Conservation (phyloP, 805 yeast species). For the Sugiyamaella valdiviana region DNA sequence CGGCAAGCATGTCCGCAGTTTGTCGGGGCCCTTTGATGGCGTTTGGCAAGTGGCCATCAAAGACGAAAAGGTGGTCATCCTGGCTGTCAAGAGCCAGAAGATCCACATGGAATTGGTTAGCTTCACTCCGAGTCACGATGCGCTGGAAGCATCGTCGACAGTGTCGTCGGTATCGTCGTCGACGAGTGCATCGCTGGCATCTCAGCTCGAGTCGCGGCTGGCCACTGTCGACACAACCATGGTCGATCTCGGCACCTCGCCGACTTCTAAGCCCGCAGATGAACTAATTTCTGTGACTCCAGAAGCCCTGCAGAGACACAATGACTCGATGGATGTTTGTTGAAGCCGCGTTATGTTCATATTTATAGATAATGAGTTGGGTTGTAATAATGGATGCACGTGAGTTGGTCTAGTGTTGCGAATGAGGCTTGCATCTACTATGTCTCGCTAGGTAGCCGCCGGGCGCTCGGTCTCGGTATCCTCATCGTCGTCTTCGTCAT, state of each 20-base stretch:
- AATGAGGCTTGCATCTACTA: no score
- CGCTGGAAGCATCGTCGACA: background rate
- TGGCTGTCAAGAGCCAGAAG: constrained; percentile 28
- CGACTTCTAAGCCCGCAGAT: background rate
- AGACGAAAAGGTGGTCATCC: constrained; percentile 36
- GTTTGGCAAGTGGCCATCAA: constrained; percentile 39
- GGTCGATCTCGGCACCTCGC: background rate
- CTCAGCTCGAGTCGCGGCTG: background rate
- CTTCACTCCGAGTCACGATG: constrained; percentile 25
- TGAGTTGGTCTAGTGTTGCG: background rate
- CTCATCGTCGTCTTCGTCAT: background rate
- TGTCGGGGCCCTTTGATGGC: constrained; percentile 32
- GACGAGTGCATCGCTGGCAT: background rate
- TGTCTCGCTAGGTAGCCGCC: no score
- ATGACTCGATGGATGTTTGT: background rate
- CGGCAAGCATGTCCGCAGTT: constrained; percentile 35
- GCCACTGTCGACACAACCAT: background rate
- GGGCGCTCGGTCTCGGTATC: constrained; percentile 1
- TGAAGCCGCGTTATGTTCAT: background rate
- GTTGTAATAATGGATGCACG: background rate
- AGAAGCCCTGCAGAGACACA: no score
- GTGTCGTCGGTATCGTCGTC: background rate
- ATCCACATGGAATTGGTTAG: constrained; percentile 35
- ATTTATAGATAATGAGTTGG: background rate
- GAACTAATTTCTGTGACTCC: background rate